Percentiles rank a stretch among this genome's conserved stretches.
Conservation (phyloP, 2,329 filamentous ascomycete species). For the Coniochaeta prunicola region DNA sequence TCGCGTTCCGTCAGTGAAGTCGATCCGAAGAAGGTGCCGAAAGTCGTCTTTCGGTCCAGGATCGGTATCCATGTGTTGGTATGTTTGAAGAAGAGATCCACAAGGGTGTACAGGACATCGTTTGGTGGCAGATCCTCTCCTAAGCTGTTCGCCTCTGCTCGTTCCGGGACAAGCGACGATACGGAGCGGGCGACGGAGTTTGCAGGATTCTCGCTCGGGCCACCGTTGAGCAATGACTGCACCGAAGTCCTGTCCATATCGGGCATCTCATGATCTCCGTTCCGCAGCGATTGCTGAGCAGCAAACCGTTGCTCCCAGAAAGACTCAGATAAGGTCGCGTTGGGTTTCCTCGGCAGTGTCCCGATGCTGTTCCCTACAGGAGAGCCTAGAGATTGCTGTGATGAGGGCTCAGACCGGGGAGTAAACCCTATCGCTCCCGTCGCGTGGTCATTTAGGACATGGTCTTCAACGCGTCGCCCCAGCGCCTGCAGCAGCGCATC, state of each 20-base stretch:
- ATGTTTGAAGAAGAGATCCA: conserved; percentile 57
- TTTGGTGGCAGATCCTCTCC: conserved; percentile 44
- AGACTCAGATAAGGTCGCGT: conserved; percentile 10
- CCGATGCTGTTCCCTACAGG: conserved; percentile 26
- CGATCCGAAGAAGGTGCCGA: conserved; percentile 31
- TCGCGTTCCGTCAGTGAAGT: conserved; percentile 30
- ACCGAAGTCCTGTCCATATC: conserved; percentile 12
- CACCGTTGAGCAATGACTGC: conserved; percentile 12
- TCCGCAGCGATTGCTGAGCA: conserved; percentile 15
- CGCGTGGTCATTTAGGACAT: conserved; percentile 24
- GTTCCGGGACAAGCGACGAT: background rate
- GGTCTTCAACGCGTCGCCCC: conserved; percentile 33
- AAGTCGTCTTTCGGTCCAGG: conserved; percentile 34
- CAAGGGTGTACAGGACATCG: conserved; percentile 51
- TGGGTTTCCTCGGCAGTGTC: conserved; percentile 33
- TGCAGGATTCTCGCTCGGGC: conserved; percentile 18
- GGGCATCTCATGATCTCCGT: conserved; percentile 21
- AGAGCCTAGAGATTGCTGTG: conserved; percentile 1
- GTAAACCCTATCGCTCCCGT: conserved; percentile 16
- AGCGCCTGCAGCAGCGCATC: conserved; percentile 35
- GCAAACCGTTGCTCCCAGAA: conserved; percentile 2
- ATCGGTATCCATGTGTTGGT: conserved; percentile 52
- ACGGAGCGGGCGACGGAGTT: conserved; percentile 18
- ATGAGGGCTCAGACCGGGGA: conserved; percentile 8
- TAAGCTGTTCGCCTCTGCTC: background rate